Evolutionary conservation across 768 basidiomycete species (phyloP).

Genomic region (Xerocomus spinulosus): DNA sequence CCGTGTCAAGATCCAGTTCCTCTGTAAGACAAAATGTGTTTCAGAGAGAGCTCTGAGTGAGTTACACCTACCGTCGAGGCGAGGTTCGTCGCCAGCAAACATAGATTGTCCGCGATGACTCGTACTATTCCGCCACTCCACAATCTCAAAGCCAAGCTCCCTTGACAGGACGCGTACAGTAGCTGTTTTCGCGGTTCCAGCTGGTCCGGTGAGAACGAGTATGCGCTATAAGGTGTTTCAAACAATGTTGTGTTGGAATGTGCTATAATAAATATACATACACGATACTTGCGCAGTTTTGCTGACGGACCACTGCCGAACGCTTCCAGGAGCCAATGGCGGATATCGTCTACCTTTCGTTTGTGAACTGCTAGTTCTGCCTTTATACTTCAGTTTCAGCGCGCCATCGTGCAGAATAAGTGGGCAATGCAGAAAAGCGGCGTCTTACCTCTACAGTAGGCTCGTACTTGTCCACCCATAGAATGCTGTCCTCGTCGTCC

Average conservation of each 20-base stretch:
- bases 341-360: conserved; percentile 73
- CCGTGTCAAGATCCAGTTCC: conserved; percentile 8
- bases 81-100: conserved; percentile 17
- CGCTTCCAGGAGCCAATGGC: conserved; percentile 70
- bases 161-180: conserved; percentile 69
- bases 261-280: conserved; percentile 34
- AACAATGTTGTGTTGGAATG: neutral
- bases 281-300: conserved; percentile 68
- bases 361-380: conserved; percentile 76
- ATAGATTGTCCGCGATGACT: conserved; percentile 41
- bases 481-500: conserved; percentile 31
- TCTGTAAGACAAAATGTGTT: conserved; percentile 6
- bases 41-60: neutral
- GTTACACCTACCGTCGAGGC: conserved; percentile 6
- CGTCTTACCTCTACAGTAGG: conserved; percentile 51
- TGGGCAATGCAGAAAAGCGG: conserved; percentile 1
- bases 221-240: conserved; percentile 56
- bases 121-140: conserved; percentile 79
- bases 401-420: neutral
- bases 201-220: conserved; percentile 79
- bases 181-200: conserved; percentile 88
- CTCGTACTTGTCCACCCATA: conserved; percentile 66
- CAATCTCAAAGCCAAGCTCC: conserved; percentile 72
- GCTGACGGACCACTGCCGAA: conserved; percentile 62
- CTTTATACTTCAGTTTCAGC: conserved; percentile 30